These are phyloP conservation scores for Entomortierella chlamydospora DNA, from an alignment of 192 early-diverging fungal species.

Conservation along the genomic window DNA sequence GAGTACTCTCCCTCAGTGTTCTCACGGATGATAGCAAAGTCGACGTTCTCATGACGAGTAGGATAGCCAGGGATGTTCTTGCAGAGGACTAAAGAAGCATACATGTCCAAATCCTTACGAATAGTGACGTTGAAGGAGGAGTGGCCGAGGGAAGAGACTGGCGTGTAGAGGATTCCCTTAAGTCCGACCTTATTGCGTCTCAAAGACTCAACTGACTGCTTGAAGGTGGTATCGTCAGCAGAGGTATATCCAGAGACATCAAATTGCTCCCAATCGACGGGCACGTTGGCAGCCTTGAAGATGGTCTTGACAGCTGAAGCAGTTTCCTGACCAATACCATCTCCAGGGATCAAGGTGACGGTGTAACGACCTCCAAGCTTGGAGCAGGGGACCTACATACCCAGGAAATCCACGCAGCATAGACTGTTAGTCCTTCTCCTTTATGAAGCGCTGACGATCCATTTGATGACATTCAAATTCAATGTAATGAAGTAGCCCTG, in stretches of 20 bases:
- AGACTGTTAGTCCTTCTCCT: too few relatives aligned
- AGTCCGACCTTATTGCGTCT: constrained; percentile 96
- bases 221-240: constrained; percentile 83
- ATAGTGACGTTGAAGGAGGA: constrained; percentile 96
- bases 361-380: constrained; percentile 96
- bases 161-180: constrained; percentile 95
- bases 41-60: constrained; percentile 91
- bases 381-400: constrained; percentile 57
- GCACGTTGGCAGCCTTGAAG: constrained; percentile 93
- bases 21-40: constrained; percentile 99
- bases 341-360: constrained; percentile 97
- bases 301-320: constrained; percentile 91
- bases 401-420: background rate
- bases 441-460: too few relatives aligned
- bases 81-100: constrained; percentile 93
- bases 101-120: constrained; percentile 98
- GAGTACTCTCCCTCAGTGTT: constrained; percentile 99
- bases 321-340: constrained; percentile 97
- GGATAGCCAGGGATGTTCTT: constrained; percentile 90
- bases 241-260: constrained; percentile 94
- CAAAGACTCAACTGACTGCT: constrained; percentile 92
- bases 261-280: constrained; percentile 97
- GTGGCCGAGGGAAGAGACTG: constrained; percentile 86
- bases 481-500: too few relatives aligned
- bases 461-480: too few relatives aligned